These are phyloP conservation scores for Mycosphaerella sp. DNA, from an alignment of 2,329 filamentous ascomycete species.

Conservation along the genomic window DNA sequence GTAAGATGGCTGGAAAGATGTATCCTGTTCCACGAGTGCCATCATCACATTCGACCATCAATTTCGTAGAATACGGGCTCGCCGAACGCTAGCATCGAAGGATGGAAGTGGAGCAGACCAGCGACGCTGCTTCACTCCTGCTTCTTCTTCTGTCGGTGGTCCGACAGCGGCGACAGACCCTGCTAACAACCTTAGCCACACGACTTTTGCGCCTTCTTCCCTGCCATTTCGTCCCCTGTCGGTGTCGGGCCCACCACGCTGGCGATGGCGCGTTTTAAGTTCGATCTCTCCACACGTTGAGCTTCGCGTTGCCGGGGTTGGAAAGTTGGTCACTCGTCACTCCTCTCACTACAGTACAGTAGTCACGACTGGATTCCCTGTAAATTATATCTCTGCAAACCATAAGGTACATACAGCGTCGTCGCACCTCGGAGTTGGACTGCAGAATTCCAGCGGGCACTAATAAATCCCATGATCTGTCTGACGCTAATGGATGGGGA, in stretches of 20 bases:
- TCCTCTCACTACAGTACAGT: too few species aligned
- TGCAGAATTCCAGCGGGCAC: too few species aligned
- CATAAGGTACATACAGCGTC: too few species aligned
- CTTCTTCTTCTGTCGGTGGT: not conserved
- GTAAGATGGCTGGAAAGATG: too few species aligned
- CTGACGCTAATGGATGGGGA: too few species aligned
- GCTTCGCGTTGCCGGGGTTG: conserved; percentile 8
- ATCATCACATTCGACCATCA: too few species aligned
- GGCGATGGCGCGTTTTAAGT: conserved; percentile 8
- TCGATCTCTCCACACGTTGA: conserved; percentile 14
- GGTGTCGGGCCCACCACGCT: not conserved
- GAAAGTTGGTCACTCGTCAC: conserved; percentile 13
- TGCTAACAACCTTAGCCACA: not conserved
- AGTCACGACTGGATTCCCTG: too few species aligned
- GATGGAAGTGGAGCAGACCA: conserved; percentile 2
- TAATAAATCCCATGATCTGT: too few species aligned
- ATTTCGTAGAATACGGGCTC: conserved; percentile 7
- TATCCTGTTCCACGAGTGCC: not conserved
- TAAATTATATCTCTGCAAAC: too few species aligned
- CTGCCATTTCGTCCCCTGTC: not conserved
- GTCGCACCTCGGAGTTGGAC: too few species aligned
- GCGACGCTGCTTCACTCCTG: conserved; percentile 1
- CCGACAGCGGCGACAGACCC: conserved; percentile 4
- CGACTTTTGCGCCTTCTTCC: conserved; percentile 7
- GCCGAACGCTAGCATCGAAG: conserved; percentile 15